Evolutionary conservation across 169 alveolate genomes (phyloP), one percentile per base, ranked within the genome.

Genomic region (Cryptosporidium baileyi): DNA sequence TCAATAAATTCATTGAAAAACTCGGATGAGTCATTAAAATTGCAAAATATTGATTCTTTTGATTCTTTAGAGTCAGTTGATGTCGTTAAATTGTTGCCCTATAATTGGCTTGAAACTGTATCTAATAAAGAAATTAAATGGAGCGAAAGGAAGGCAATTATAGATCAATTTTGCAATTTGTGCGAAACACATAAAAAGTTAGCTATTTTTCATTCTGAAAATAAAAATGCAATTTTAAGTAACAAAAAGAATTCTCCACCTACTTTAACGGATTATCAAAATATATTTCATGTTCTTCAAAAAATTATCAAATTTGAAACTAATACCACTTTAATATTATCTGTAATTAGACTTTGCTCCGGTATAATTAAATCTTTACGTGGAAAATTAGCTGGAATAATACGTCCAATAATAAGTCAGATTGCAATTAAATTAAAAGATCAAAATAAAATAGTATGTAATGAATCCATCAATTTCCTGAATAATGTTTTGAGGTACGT

Each of bases 121-220:
- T 51, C 74, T 15, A 54, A 51, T 28, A 74, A 59, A 47, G 74
- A 74, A 54, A 54, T 74, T 54, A 74, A 74, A 57, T 74, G 85
- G 85, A 74, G 19, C 54, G 85, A 74, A 36, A 51, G 85, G 36
- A 74, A 74, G 54, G 11, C 38, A 24, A 57, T 57, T 9, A 38
- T 74, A 11, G 85, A 74, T 28, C 45, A 51, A 17, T 74, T 74
- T 38, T 54, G 26, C 4, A 51, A 74, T 34, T 38, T 74, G 22
- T 74, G 85, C 9, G 85, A 74, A 54, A 36, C 38, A n/a, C 67
- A 74, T 30, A 51, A 51, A 34, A 74, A 57, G 60, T 30, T 74
- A 9, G 49, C 74, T 7, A 51, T 74, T n/a, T 22, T 24, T 65
- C 81, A 47, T 19, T n/a, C 22, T 13, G 74, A 74, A 3, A n/a